These are phyloP conservation scores for Colletotrichum cereale DNA, from an alignment of 2,329 filamentous ascomycete genomes.

Conservation along the genomic window DNA sequence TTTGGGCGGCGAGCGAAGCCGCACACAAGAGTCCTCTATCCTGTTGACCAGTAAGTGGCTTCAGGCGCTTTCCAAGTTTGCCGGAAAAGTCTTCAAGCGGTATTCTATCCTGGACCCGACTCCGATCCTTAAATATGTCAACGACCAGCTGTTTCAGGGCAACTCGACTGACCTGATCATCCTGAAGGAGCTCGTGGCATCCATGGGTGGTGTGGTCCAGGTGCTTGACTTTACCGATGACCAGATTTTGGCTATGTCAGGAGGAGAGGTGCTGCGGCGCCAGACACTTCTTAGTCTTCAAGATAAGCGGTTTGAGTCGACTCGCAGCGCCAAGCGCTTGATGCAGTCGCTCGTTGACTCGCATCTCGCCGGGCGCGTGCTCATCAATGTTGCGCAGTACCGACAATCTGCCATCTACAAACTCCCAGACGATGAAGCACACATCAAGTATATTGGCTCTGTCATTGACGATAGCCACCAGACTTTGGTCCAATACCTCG, in stretches of 20 bases:
- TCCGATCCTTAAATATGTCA: conserved; percentile 90
- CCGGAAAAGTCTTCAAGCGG: conserved; percentile 88
- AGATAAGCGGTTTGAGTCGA: conserved; percentile 84
- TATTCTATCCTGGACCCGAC: conserved; percentile 87
- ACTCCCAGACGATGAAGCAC: conserved; percentile 76
- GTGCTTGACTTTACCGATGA: conserved; percentile 89
- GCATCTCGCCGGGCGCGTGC: conserved; percentile 81
- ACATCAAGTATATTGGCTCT: conserved; percentile 89
- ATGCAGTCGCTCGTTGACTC: conserved; percentile 84
- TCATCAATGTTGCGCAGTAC: conserved; percentile 93
- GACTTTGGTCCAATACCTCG: conserved; percentile 88
- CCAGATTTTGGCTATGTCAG: conserved; percentile 89
- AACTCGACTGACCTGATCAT: conserved; percentile 94
- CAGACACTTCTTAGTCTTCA: conserved; percentile 84
- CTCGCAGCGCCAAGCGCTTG: conserved; percentile 81
- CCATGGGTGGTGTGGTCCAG: conserved; percentile 93
- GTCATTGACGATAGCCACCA: conserved; percentile 92
- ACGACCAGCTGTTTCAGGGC: conserved; percentile 82
- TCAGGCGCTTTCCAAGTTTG: conserved; percentile 89
- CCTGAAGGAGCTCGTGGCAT: conserved; percentile 87
- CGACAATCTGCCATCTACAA: conserved; percentile 87
- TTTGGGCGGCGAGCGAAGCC: conserved; percentile 71
- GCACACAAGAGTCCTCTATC: conserved; percentile 72
- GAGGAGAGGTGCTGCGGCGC: conserved; percentile 81
- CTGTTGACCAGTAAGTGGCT: conserved; percentile 91